These are phyloP conservation scores for Lichenothelia convexa DNA, from an alignment of 495 filamentous ascomycete genomes.

Conservation along the genomic window DNA sequence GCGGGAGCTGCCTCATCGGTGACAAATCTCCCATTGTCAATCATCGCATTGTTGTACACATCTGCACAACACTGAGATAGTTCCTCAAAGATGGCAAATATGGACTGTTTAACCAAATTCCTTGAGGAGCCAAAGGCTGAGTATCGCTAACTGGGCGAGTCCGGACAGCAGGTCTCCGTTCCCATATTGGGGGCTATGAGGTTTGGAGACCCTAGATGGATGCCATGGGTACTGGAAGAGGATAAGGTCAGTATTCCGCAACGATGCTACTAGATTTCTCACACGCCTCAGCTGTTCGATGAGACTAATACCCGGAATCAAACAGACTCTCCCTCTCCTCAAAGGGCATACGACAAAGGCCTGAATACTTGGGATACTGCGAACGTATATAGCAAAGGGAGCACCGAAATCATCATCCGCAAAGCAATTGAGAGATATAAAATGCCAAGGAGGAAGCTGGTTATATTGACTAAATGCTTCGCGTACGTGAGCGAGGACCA, in stretches of 20 bases:
- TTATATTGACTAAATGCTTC: slow-evolving; percentile 29
- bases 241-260: slow-evolving; percentile 11
- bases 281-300: background rate
- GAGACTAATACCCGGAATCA: no score
- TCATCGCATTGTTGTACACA: no score
- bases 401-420: slow-evolving; percentile 26
- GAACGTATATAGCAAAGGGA: slow-evolving; percentile 25
- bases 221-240: slow-evolving; percentile 27
- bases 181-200: slow-evolving; percentile 31
- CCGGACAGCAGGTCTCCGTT: slow-evolving; percentile 28
- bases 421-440: slow-evolving; percentile 28
- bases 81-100: no score
- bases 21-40: no score
- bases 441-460: slow-evolving; percentile 26
- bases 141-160: slow-evolving; percentile 16
- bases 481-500: slow-evolving; percentile 21
- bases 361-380: slow-evolving; percentile 26
- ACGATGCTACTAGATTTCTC: background rate
- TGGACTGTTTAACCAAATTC: no score
- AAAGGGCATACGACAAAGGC: slow-evolving; percentile 25
- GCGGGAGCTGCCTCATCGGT: no score
- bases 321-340: slow-evolving; percentile 8
- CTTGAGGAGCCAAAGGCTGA: background rate
- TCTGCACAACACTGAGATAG: no score
- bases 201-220: slow-evolving; percentile 23